Percentiles rank a stretch among this genome's conserved stretches.
Evolutionary conservation across 176 grass and related monocot species (phyloP).

Genomic region (Hyparrhenia diplandra): DNA sequence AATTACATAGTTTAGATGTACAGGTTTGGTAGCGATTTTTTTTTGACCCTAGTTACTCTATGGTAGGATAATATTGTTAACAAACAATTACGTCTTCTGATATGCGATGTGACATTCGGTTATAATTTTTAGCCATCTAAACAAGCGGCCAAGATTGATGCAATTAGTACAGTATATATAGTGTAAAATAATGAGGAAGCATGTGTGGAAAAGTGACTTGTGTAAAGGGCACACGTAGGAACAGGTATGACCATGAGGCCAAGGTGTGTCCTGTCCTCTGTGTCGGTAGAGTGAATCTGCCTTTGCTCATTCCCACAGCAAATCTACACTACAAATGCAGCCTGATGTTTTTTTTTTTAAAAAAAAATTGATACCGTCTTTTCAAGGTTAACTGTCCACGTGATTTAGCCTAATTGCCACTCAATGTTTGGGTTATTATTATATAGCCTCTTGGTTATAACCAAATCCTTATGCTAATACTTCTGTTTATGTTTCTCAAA

Average conservation of each 20-base stretch:
- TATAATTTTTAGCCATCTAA: no score
- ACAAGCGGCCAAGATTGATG: neutral
- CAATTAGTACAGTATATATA: no score
- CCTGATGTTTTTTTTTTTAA: no score
- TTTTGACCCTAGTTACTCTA: no score
- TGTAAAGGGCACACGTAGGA: neutral
- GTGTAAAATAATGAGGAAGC: neutral
- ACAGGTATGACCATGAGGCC: neutral
- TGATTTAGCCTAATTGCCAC: no score
- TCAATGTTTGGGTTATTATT: neutral
- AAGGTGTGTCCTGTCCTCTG: neutral
- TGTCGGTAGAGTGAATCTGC: slow-evolving; percentile 7
- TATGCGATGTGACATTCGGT: no score
- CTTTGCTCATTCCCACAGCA: neutral
- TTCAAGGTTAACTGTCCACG: neutral
- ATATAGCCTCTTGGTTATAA: no score
- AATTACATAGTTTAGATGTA: no score
- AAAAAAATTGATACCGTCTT: neutral
- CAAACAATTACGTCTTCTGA: no score
- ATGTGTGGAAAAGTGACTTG: neutral
- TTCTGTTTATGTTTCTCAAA: neutral
- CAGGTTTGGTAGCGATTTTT: no score
- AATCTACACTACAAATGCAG: neutral
- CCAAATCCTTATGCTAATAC: neutral
- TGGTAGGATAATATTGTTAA: no score